phyloP scores from a whole-genome alignment of 768 basidiomycete genomes.

The Phanerochaete sordida region DNA sequence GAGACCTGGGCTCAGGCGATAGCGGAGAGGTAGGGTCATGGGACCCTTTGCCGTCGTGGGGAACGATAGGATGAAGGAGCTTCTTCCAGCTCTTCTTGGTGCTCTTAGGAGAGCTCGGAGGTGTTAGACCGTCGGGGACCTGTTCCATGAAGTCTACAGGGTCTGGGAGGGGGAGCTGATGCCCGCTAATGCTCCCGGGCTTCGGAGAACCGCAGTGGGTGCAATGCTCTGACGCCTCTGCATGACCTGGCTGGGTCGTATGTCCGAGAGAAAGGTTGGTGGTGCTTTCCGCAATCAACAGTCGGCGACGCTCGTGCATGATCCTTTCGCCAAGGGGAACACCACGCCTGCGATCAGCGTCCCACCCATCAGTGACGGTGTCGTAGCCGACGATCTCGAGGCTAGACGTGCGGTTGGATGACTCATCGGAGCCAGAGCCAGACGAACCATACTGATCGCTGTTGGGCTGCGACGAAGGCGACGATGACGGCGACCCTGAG shows the following conservation, averaged over 20 bases:
- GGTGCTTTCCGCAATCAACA: slow-evolving; percentile 4
- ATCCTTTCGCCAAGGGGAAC: slow-evolving; percentile 40
- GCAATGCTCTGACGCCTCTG: slow-evolving; percentile 4
- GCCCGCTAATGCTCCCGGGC: slow-evolving; percentile 12
- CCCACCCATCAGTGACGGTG: slow-evolving; percentile 33
- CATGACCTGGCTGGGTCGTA: background rate
- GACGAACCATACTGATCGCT: slow-evolving; percentile 17
- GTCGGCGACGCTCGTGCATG: slow-evolving; percentile 21
- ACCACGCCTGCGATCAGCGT: slow-evolving; percentile 41
- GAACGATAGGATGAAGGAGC: slow-evolving; percentile 5
- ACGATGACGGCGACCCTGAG: slow-evolving; percentile 2
- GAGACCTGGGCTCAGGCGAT: background rate
- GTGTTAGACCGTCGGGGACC: background rate
- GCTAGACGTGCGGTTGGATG: slow-evolving; percentile 26
- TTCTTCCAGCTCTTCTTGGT: slow-evolving; percentile 10
- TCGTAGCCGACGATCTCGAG: slow-evolving; percentile 53
- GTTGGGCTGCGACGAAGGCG: slow-evolving; percentile 4
- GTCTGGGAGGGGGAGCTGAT: slow-evolving; percentile 1
- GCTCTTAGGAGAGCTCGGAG: slow-evolving; percentile 9
- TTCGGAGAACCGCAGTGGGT: slow-evolving; percentile 20
- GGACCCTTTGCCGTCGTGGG: background rate
- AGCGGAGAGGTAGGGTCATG: slow-evolving; percentile 1
- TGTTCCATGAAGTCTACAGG: background rate
- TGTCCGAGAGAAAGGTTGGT: background rate
- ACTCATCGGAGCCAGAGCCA: slow-evolving; percentile 44